Conservation (phyloP, 371 early-diverging fungal species). For the Rhizopus microsporus region DNA sequence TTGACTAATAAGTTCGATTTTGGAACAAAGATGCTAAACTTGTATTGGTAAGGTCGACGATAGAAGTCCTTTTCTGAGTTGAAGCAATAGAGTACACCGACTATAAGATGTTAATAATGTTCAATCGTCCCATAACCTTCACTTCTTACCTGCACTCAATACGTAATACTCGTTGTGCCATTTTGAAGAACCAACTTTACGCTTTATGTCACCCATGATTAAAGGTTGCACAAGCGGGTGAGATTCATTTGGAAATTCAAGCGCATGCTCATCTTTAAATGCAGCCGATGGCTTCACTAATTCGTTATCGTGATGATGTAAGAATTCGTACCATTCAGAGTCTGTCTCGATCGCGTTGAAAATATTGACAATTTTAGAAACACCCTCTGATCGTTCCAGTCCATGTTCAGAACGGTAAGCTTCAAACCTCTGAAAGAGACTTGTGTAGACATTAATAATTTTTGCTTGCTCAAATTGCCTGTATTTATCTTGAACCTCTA, state of each 20-base stretch:
- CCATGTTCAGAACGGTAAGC: constrained; percentile 16
- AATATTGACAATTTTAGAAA: constrained; percentile 18
- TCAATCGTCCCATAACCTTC: not conserved
- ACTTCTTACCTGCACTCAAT: constrained; percentile 22
- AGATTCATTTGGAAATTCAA: constrained; percentile 21
- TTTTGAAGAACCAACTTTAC: constrained; percentile 14
- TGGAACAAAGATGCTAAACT: constrained; percentile 21
- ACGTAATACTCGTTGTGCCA: constrained; percentile 22
- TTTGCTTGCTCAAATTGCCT: constrained; percentile 27
- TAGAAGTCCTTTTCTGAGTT: constrained; percentile 54
- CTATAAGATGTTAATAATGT: constrained; percentile 2
- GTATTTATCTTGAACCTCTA: constrained; percentile 24
- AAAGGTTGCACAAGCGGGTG: constrained; percentile 26
- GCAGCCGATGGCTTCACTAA: constrained; percentile 16
- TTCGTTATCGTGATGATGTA: constrained; percentile 23
- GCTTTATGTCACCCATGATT: constrained; percentile 10
- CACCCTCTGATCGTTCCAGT: constrained; percentile 23
- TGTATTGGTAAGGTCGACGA: constrained; percentile 44
- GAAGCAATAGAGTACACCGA: constrained; percentile 13
- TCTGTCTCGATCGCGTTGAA: constrained; percentile 25
- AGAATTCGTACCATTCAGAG: constrained; percentile 24
- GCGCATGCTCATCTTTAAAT: constrained; percentile 16
- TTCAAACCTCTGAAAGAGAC: constrained; percentile 24
- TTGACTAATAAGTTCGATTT: constrained; percentile 12
- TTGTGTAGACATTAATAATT: constrained; percentile 22